These are phyloP conservation scores for Kodamaea lidongshanica DNA, from an alignment of 805 yeast genomes.

Conservation along the genomic window DNA sequence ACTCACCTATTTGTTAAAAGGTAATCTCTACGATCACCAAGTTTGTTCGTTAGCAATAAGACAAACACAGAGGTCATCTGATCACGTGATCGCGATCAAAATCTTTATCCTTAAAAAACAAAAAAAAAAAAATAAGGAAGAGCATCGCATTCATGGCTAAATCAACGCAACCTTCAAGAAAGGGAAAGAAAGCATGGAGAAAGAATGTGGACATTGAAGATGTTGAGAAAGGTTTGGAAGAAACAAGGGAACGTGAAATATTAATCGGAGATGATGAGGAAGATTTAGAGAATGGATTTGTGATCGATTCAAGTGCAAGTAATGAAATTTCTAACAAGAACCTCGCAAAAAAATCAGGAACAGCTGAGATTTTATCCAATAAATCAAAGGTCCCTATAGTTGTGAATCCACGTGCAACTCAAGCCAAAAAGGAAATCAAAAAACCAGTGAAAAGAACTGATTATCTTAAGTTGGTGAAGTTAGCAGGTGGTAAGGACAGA, in stretches of 20 bases:
- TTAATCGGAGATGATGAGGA: conserved; percentile 44
- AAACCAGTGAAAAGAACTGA: conserved; percentile 59
- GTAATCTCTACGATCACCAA: too few species aligned
- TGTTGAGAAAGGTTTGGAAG: conserved; percentile 64
- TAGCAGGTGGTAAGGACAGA: conserved; percentile 62
- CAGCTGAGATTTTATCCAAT: conserved; percentile 61
- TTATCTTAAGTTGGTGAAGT: conserved; percentile 57
- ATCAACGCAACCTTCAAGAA: conserved; percentile 67
- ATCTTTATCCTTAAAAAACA: too few species aligned
- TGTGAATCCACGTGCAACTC: conserved; percentile 9
- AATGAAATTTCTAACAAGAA: conserved; percentile 11
- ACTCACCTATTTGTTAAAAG: too few species aligned
- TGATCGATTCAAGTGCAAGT: conserved; percentile 38
- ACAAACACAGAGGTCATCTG: too few species aligned
- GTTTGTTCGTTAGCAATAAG: too few species aligned
- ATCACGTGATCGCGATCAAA: conserved; percentile 2
- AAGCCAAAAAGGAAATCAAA: conserved; percentile 19
- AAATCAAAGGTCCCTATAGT: conserved; percentile 75
- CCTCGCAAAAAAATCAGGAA: conserved; percentile 44
- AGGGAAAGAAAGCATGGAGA: conserved; percentile 91
- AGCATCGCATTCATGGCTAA: conserved; percentile 7
- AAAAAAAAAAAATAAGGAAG: too few species aligned
- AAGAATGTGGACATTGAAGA: conserved; percentile 85
- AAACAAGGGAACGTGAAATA: conserved; percentile 54
- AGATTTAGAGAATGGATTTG: conserved; percentile 46